Evolutionary conservation across 768 basidiomycete genomes (phyloP).

Genomic region (Rubroboletus satanas): DNA sequence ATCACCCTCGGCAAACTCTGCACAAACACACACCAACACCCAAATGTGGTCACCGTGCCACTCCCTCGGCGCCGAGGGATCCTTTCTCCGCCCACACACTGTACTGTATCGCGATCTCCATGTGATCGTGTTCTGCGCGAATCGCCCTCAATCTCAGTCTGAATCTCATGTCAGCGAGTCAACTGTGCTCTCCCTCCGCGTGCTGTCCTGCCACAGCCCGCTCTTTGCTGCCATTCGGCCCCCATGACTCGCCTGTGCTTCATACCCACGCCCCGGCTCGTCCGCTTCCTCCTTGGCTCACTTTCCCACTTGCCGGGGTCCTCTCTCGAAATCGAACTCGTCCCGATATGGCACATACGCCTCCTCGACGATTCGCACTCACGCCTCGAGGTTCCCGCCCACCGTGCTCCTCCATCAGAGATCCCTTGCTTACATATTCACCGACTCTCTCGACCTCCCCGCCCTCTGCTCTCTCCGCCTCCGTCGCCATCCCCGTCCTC

Average conservation of each 20-base stretch:
- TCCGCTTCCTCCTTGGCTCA: constrained; percentile 27
- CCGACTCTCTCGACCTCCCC: constrained; percentile 19
- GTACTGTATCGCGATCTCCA: constrained; percentile 32
- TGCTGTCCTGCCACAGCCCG: constrained; percentile 22
- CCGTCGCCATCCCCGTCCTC: constrained; percentile 10
- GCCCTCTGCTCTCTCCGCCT: constrained; percentile 12
- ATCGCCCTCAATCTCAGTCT: constrained; percentile 28
- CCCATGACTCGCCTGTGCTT: background rate
- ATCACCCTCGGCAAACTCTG: constrained; percentile 36
- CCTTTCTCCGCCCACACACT: constrained; percentile 29
- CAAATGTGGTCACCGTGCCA: constrained; percentile 26
- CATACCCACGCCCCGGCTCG: constrained; percentile 22
- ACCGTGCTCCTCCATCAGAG: constrained; percentile 8
- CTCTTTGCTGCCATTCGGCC: constrained; percentile 25
- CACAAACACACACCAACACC: constrained; percentile 22
- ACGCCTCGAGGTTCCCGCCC: constrained; percentile 10
- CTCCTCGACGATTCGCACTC: constrained; percentile 33
- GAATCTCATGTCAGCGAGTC: constrained; percentile 30
- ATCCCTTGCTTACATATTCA: constrained; percentile 23
- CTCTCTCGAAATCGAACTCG: constrained; percentile 21
- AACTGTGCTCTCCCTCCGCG: constrained; percentile 11
- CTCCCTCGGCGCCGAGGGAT: constrained; percentile 42
- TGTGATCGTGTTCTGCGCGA: constrained; percentile 31
- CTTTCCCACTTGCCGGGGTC: constrained; percentile 31
- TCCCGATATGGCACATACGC: constrained; percentile 10